Conservation (phyloP, 164 flowering plant species). For the Umbilicus rupestris region DNA sequence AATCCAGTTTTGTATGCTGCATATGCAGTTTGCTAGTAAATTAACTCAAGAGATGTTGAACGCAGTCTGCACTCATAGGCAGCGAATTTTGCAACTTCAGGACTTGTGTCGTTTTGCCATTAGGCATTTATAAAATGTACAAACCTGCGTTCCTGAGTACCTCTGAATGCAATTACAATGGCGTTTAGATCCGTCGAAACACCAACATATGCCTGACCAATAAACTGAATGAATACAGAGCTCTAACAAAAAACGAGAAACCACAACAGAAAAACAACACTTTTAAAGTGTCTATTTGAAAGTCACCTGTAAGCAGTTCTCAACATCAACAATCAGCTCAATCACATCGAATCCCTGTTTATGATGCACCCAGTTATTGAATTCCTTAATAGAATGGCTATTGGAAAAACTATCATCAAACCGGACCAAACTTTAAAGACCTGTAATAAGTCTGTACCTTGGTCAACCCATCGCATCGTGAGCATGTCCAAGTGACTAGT, state of each 20-base stretch:
- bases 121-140: not conserved
- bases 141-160: constrained; percentile 91
- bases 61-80: too few relatives aligned
- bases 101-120: not conserved
- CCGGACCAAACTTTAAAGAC: not conserved
- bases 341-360: constrained; percentile 85
- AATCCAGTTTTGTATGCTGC: constrained; percentile 92
- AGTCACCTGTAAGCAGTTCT: constrained; percentile 85
- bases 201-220: constrained; percentile 87
- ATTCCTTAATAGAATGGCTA: not conserved
- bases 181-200: constrained; percentile 76
- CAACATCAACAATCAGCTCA: constrained; percentile 85
- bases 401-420: not conserved
- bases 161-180: constrained; percentile 83
- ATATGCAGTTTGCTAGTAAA: not conserved
- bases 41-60: not conserved
- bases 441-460: constrained; percentile 33
- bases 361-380: not conserved
- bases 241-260: not conserved
- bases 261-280: not conserved
- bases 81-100: not conserved
- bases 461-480: constrained; percentile 66
- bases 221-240: not conserved
- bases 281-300: not conserved
- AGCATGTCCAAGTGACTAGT: constrained; percentile 92